These are phyloP conservation scores for Malus sylvestris DNA, from an alignment of 306 rosid species.

Conservation along the genomic window DNA sequence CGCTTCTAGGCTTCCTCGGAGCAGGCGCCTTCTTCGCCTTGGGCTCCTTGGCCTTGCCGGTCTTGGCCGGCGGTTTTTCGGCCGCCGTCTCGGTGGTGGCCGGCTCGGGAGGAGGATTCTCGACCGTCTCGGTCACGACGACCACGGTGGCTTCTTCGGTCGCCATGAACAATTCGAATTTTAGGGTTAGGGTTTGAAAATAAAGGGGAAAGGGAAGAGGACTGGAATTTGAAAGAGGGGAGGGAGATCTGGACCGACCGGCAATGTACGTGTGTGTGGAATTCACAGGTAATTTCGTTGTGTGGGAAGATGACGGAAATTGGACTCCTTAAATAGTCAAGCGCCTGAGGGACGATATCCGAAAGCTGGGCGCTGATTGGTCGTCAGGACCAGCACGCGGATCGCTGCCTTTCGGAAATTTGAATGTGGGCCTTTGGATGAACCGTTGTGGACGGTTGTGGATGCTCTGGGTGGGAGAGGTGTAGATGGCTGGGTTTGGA, in stretches of 20 bases:
- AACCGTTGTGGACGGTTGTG: slow-evolving; percentile 36
- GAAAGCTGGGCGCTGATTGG: slow-evolving; percentile 51
- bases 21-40: slow-evolving; percentile 43
- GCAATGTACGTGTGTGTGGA: neutral
- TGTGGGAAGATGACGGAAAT: slow-evolving; percentile 38
- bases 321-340: slow-evolving; percentile 55
- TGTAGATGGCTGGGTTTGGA: slow-evolving; percentile 7
- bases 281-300: slow-evolving; percentile 33
- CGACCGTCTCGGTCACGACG: slow-evolving; percentile 15
- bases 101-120: slow-evolving; percentile 24
- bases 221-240: neutral
- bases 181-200: slow-evolving; percentile 6
- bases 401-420: slow-evolving; percentile 31
- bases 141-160: slow-evolving; percentile 40
- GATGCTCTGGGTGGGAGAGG: slow-evolving; percentile 8
- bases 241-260: slow-evolving; percentile 9
- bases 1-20: slow-evolving; percentile 36
- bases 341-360: slow-evolving; percentile 28
- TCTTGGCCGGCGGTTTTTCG: slow-evolving; percentile 26
- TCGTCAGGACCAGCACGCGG: slow-evolving; percentile 34
- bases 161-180: slow-evolving; percentile 33
- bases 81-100: slow-evolving; percentile 20
- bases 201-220: neutral
- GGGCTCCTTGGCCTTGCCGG: slow-evolving; percentile 40
- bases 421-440: slow-evolving; percentile 63